Percentiles rank a stretch among this genome's conserved stretches.
Evolutionary conservation across 78 protist genomes (phyloP).

Genomic region (Goniomonas avonlea): DNA sequence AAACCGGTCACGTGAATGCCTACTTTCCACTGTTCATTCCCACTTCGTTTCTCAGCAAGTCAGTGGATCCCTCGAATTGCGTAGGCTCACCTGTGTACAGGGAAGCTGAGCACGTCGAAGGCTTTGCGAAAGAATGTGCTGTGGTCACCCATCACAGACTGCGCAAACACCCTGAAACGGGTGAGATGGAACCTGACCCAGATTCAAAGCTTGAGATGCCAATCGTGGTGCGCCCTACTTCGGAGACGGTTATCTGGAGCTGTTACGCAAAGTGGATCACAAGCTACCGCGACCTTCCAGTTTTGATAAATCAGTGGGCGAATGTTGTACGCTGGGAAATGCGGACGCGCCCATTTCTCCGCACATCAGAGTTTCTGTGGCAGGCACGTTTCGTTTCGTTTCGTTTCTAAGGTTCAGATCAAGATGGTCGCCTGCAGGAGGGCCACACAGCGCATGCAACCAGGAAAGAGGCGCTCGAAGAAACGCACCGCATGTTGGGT

Average conservation of each 20-base stretch:
- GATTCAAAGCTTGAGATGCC: slow-evolving; percentile 39
- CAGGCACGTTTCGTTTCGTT: background rate
- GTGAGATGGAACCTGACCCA: slow-evolving; percentile 33
- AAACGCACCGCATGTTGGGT: background rate
- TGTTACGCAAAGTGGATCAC: slow-evolving; percentile 56
- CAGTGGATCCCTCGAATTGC: too few relatives aligned
- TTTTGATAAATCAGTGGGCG: slow-evolving; percentile 21
- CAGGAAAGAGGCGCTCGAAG: slow-evolving; percentile 40
- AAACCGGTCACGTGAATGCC: slow-evolving; percentile 29
- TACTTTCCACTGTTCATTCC: slow-evolving; percentile 60
- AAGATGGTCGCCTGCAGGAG: slow-evolving; percentile 40
- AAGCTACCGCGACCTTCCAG: slow-evolving; percentile 58
- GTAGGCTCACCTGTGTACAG: too few relatives aligned
- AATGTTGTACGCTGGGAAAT: slow-evolving; percentile 37
- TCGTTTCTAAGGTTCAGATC: background rate
- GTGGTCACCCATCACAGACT: slow-evolving; percentile 38
- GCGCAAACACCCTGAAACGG: background rate
- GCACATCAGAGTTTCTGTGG: slow-evolving; percentile 44
- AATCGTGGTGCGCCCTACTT: slow-evolving; percentile 48
- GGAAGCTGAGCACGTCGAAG: slow-evolving; percentile 62
- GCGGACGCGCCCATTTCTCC: slow-evolving; percentile 39
- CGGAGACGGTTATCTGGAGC: slow-evolving; percentile 63
- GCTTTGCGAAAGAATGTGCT: slow-evolving; percentile 31
- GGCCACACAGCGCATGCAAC: slow-evolving; percentile 65
- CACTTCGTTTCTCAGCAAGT: slow-evolving; percentile 10